These are phyloP conservation scores for Boletellus ananiceps DNA, from an alignment of 768 basidiomycete genomes.

Conservation along the genomic window DNA sequence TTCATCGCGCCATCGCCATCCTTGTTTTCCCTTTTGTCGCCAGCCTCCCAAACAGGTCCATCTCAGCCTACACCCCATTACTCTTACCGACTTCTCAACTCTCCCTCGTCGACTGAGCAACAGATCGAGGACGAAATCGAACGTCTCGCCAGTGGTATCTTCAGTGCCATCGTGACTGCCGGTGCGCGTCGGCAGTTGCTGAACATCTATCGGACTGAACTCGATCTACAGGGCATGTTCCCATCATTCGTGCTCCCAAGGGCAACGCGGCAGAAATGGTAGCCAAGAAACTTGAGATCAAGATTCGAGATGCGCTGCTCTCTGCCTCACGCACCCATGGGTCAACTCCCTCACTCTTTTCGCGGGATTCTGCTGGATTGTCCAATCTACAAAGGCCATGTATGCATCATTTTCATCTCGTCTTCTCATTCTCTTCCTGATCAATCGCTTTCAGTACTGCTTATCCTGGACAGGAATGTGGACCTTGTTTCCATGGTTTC, in stretches of 20 bases:
- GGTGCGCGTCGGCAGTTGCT: conserved; percentile 43
- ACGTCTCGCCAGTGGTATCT: conserved; percentile 82
- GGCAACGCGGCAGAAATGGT: conserved; percentile 99
- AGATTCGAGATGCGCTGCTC: conserved; percentile 81
- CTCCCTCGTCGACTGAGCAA: conserved; percentile 83
- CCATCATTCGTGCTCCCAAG: conserved; percentile 89
- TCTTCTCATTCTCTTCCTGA: conserved; percentile 5
- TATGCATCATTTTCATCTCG: conserved; percentile 35
- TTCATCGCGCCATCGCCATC: conserved; percentile 92
- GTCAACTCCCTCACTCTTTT: conserved; percentile 58
- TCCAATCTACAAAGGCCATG: conserved; percentile 85
- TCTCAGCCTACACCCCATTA: conserved; percentile 41
- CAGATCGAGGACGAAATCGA: conserved; percentile 94
- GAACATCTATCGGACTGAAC: not conserved
- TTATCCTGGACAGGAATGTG: conserved; percentile 91
- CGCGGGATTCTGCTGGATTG: conserved; percentile 76
- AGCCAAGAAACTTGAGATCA: conserved; percentile 91
- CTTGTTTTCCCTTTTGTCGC: conserved; percentile 84
- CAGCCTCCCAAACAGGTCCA: conserved; percentile 34
- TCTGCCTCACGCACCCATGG: conserved; percentile 60
- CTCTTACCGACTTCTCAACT: conserved; percentile 86
- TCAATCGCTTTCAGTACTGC: conserved; percentile 57
- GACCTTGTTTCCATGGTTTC: conserved; percentile 91
- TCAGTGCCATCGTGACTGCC: conserved; percentile 85
- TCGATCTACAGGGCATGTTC: conserved; percentile 68